A percentile compares a stretch with the other conserved stretches of the same genome.
phyloP scores from a whole-genome alignment of 768 basidiomycete species.

The Flagelloscypha sp. region DNA sequence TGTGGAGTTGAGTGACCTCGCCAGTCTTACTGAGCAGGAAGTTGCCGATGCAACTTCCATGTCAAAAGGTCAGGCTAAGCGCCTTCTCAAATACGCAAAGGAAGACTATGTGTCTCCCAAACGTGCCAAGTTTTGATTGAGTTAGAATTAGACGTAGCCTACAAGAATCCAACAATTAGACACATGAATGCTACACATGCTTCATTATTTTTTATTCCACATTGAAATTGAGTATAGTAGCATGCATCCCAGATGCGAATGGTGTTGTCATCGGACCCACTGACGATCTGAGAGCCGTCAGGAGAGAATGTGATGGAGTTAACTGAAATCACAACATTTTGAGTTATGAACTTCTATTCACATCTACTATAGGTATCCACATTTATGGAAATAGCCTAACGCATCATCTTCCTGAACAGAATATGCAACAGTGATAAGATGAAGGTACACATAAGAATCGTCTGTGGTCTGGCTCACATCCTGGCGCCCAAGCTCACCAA shows the following conservation, averaged over 20 bases:
- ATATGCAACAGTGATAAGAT: conserved; percentile 3
- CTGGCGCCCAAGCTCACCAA: conserved; percentile 5
- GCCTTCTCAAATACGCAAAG: conserved; percentile 4
- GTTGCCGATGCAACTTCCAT: too few relatives aligned
- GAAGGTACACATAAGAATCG: conserved; percentile 7
- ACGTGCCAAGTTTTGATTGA: too few relatives aligned
- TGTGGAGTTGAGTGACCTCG: too few relatives aligned
- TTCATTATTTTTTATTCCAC: too few relatives aligned
- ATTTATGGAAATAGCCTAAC: conserved; percentile 7
- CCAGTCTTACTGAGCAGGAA: too few relatives aligned
- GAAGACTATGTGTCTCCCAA: not conserved
- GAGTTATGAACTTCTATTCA: too few relatives aligned
- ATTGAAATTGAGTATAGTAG: too few relatives aligned
- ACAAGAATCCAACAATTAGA: too few relatives aligned
- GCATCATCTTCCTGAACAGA: conserved; percentile 6
- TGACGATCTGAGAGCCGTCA: conserved; percentile 2
- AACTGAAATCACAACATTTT: too few relatives aligned
- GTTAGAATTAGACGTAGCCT: too few relatives aligned
- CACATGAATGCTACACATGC: too few relatives aligned
- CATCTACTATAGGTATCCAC: conserved; percentile 6
- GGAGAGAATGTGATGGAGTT: conserved; percentile 5
- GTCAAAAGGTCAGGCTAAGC: too few relatives aligned
- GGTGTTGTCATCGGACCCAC: not conserved
- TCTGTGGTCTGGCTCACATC: not conserved
- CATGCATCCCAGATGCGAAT: not conserved